phyloP scores from a whole-genome alignment of 768 basidiomycete species.

The Suillus subalutaceus region DNA sequence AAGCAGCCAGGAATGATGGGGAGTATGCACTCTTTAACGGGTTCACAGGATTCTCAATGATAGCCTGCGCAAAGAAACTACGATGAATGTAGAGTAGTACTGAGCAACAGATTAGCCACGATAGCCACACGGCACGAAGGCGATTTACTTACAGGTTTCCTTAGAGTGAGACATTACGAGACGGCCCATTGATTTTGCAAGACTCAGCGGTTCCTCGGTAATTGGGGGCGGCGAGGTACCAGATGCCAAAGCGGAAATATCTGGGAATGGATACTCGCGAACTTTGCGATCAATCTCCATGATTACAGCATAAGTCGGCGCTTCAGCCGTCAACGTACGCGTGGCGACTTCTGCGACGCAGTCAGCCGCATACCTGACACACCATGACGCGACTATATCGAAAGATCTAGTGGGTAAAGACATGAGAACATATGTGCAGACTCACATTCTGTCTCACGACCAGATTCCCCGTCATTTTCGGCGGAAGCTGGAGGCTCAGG shows the following conservation, averaged over 20 bases:
- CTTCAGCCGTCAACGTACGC: constrained; percentile 62
- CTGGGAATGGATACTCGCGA: constrained; percentile 63
- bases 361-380: constrained; percentile 64
- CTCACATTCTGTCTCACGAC: constrained; percentile 27
- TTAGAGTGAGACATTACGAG: constrained; percentile 39
- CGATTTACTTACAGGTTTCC: constrained; percentile 38
- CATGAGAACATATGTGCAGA: constrained; percentile 16
- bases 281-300: constrained; percentile 72
- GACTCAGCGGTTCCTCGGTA: constrained; percentile 16
- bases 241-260: constrained; percentile 40
- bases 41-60: constrained; percentile 67
- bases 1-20: constrained; percentile 65
- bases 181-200: constrained; percentile 39
- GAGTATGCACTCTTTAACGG: constrained; percentile 68
- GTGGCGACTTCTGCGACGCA: constrained; percentile 65
- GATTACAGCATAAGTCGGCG: constrained; percentile 64
- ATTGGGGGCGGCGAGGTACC: constrained; percentile 17
- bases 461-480: constrained; percentile 23
- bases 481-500: constrained; percentile 38
- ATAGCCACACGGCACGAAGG: not conserved
- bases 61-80: constrained; percentile 71
- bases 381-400: constrained; percentile 58
- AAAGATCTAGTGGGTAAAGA: constrained; percentile 10
- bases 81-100: constrained; percentile 68
- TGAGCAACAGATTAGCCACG: constrained; percentile 23